phyloP scores from a whole-genome alignment of 441 rosid genomes.

The Raphanus hybrid region DNA sequence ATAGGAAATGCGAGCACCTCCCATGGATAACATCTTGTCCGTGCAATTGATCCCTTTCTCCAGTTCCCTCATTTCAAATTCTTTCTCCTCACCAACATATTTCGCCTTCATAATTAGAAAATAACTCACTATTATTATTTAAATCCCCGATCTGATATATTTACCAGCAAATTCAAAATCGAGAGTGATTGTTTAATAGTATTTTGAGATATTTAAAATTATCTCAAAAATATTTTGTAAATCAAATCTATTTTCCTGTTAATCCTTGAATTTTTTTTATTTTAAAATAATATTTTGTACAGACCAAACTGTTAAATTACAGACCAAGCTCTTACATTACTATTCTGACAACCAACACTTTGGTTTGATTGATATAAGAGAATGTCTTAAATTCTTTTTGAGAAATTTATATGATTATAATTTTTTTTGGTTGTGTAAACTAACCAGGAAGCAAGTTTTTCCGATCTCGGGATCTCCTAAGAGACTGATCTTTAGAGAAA shows the following conservation, averaged over 20 bases:
- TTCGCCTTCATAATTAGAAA: constrained; percentile 54
- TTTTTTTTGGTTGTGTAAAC: neutral
- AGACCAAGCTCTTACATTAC: neutral
- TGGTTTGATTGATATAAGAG: neutral
- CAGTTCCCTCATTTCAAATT: constrained; percentile 36
- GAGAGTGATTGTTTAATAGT: too few species aligned
- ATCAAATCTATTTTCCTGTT: too few species aligned
- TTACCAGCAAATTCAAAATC: neutral
- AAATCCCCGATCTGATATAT: neutral
- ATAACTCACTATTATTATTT: neutral
- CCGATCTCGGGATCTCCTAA: constrained; percentile 80
- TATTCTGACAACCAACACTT: neutral
- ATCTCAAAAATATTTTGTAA: too few species aligned
- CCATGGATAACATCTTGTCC: constrained; percentile 68
- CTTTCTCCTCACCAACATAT: constrained; percentile 71
- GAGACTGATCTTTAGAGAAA: constrained; percentile 78
- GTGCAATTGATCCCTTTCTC: constrained; percentile 62
- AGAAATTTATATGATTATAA: too few species aligned
- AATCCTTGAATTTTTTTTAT: too few species aligned
- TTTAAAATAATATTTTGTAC: neutral
- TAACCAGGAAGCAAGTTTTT: constrained; percentile 81
- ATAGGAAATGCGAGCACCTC: constrained; percentile 78
- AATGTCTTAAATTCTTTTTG: too few species aligned
- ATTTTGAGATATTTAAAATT: too few species aligned
- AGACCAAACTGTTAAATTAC: neutral